A percentile compares a stretch with the other conserved stretches of the same genome.
Conservation (phyloP, 129 eudicot genomes). For the Pulicaria dysenterica region DNA sequence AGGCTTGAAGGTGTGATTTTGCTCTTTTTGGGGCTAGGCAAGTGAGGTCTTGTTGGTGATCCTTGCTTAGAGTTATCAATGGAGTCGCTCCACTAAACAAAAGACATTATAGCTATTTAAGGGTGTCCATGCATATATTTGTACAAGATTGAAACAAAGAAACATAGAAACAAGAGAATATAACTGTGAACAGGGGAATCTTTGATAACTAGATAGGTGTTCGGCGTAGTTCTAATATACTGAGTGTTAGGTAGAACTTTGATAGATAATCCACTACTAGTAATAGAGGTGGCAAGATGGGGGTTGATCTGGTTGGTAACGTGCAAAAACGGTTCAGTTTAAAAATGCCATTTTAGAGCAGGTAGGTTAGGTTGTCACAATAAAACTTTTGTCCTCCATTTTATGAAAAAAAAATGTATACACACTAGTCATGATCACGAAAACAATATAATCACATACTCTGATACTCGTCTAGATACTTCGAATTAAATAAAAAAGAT, state of each 20-base stretch:
- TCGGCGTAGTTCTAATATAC: not conserved
- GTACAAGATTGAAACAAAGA: not conserved
- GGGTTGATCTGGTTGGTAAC: too few relatives aligned
- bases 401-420: too few relatives aligned
- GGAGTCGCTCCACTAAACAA: conserved; percentile 79
- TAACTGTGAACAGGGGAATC: not conserved
- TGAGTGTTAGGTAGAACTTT: not conserved
- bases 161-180: not conserved
- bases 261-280: too few relatives aligned
- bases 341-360: too few relatives aligned
- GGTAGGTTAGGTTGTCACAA: too few relatives aligned
- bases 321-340: too few relatives aligned
- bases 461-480: too few relatives aligned
- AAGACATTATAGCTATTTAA: conserved; percentile 22
- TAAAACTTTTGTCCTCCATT: too few relatives aligned
- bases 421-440: too few relatives aligned
- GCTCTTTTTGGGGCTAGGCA: conserved; percentile 55
- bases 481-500: too few relatives aligned
- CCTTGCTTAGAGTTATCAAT: conserved; percentile 41
- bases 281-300: too few relatives aligned
- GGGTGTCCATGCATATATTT: not conserved
- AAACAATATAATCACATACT: too few relatives aligned
- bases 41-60: conserved; percentile 45
- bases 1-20: conserved; percentile 55
- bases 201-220: not conserved